These are phyloP conservation scores for Auriscalpium vulgare DNA, from an alignment of 768 basidiomycete species.

Conservation along the genomic window DNA sequence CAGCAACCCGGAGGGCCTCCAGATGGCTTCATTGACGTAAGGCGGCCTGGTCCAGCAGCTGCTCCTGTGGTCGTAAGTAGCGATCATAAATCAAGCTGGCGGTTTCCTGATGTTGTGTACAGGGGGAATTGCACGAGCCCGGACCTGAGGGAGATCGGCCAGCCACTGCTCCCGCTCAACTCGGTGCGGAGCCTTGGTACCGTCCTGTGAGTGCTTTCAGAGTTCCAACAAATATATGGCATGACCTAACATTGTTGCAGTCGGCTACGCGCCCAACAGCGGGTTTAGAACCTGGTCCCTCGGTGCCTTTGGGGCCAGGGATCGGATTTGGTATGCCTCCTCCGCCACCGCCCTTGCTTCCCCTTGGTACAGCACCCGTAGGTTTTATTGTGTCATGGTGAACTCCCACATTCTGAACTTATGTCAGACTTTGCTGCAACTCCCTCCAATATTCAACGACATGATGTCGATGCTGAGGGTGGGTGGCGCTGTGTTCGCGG, in stretches of 20 bases:
- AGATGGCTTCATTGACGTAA: not conserved
- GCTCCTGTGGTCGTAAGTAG: not conserved
- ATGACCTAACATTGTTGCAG: too few relatives aligned
- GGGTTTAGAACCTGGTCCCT: too few relatives aligned
- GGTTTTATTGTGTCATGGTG: constrained; percentile 18
- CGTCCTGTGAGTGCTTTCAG: not conserved
- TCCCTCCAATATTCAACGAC: constrained; percentile 57
- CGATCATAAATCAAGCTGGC: too few relatives aligned
- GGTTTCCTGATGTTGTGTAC: not conserved
- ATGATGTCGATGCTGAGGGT: constrained; percentile 65
- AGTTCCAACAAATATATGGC: too few relatives aligned
- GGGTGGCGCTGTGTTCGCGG: constrained; percentile 15
- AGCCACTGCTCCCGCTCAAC: not conserved
- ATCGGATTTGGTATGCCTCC: not conserved
- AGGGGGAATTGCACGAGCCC: not conserved
- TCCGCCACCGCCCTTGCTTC: constrained; percentile 2
- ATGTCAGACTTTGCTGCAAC: constrained; percentile 47
- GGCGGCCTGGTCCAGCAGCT: not conserved
- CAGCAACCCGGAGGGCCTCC: not conserved
- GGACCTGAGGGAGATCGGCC: not conserved
- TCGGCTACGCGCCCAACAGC: too few relatives aligned
- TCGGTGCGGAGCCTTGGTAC: not conserved
- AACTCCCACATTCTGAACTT: not conserved
- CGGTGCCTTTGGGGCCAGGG: too few relatives aligned
- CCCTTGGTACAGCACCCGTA: constrained; percentile 39